Base-by-base conservation (phyloP, 768 basidiomycete genomes). In the Pulveroboletus sp. region DNA sequence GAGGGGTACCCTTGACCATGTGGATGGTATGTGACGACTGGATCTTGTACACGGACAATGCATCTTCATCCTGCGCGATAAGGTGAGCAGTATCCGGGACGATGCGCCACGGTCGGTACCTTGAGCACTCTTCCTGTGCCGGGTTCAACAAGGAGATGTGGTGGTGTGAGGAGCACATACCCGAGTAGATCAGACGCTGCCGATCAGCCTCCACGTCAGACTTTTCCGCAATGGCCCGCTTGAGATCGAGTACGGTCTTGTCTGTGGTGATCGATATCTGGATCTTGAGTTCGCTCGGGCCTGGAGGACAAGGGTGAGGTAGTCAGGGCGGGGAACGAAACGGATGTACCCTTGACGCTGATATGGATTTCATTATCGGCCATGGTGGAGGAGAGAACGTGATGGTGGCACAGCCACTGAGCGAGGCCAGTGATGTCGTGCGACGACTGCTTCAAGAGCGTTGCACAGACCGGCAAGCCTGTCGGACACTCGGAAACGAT, bases 131-230 rank as follows among this genome's bases (percentile, higher is more conserved):
- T 78, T 12, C 87, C 85, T 86, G 58, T 0, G 8, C 2, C 12
- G 1, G 17, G 19, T 44, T 39, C 26, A 46, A 22, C 9, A 29
- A 23, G 23, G 43, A 14, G 19, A 32, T 44, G 12, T 19, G 17
- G 8, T 5, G 24, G 6, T 30, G 47, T 22, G 37, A 39, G 17
- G 24, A 8, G 14, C 34, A 51, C 79, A 58, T 54, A 80, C 93
- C 95, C 30, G 89, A 89, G 69, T 94, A 98, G 57, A 98, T 98
- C 54, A 98, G 73, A 30, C 95, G 73, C 67, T 96, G 94, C 44
- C 89, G 73, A 43, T 90, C 91, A 13, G 90, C 89, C 56, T 84
- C 81, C 22, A 95, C 90, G 61, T 93, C 84, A 2, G 87, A 85
- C 72, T 90, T 83, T 24, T 74, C 83, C 8, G 93, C 87, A 70